Conservation (phyloP, 75 land plant species). For the Cryptomeria japonica region DNA sequence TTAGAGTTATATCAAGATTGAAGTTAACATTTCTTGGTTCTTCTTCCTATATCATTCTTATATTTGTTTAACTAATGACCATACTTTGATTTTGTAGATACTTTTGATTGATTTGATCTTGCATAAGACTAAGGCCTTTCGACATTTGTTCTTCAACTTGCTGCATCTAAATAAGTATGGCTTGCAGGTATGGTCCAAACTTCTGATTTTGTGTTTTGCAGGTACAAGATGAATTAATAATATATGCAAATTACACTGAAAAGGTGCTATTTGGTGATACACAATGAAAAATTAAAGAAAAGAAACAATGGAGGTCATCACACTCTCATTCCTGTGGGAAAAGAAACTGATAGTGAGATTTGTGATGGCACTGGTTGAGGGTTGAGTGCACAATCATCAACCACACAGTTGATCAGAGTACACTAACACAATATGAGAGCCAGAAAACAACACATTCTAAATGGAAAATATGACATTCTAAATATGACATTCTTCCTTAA, state of each 20-base stretch:
- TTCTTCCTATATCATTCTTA: background rate
- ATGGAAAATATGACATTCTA: too few relatives aligned
- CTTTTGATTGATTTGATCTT: conserved; percentile 84
- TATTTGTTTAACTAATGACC: background rate
- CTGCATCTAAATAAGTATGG: conserved; percentile 32
- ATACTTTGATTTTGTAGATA: conserved; percentile 42
- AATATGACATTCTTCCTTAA: too few relatives aligned
- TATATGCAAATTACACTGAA: background rate
- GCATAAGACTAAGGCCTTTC: conserved; percentile 83
- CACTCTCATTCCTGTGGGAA: background rate
- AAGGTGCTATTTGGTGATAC: background rate
- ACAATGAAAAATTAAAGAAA: background rate
- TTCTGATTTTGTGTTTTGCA: background rate
- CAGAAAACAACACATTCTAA: too few relatives aligned
- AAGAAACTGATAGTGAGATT: background rate
- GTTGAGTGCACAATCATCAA: too few relatives aligned
- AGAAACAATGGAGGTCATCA: background rate
- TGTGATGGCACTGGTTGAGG: too few relatives aligned
- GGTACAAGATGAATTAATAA: background rate
- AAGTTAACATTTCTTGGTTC: background rate
- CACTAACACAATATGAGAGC: too few relatives aligned
- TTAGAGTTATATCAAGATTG: background rate
- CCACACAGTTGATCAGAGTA: too few relatives aligned
- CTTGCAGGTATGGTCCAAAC: conserved; percentile 34
- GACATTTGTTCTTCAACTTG: conserved; percentile 78